Evolutionary conservation across 768 basidiomycete genomes (phyloP).

Genomic region (Inosperma sp.): DNA sequence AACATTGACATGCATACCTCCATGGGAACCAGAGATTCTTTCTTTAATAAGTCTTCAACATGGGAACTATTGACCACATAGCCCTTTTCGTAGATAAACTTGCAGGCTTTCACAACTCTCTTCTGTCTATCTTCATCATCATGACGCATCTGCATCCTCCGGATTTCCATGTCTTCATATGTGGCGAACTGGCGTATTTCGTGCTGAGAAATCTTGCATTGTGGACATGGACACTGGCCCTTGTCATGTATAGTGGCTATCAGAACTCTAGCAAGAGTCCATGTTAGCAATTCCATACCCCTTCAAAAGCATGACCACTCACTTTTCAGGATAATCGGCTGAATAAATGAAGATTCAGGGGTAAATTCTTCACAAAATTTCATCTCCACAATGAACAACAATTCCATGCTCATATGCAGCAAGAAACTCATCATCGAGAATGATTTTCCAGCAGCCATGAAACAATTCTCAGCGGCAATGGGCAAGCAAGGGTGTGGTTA

Average conservation of each 20-base stretch:
- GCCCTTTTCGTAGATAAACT: constrained; percentile 8
- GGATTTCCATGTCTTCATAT: not conserved
- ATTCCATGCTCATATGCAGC: constrained; percentile 26
- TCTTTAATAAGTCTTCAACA: constrained; percentile 12
- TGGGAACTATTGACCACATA: constrained; percentile 10
- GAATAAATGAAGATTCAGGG: constrained; percentile 27
- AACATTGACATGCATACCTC: too few species aligned
- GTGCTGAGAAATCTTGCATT: constrained; percentile 2
- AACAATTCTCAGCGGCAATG: constrained; percentile 14
- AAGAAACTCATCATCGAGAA: constrained; percentile 28
- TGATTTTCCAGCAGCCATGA: not conserved
- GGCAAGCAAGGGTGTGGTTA: constrained; percentile 3
- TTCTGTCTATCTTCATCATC: constrained; percentile 4
- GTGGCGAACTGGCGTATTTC: not conserved
- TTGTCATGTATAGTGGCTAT: constrained; percentile 8
- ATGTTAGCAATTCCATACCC: not conserved
- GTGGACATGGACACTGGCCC: constrained; percentile 8
- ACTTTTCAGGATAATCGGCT: too few species aligned
- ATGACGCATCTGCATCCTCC: not conserved
- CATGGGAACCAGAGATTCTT: constrained; percentile 11
- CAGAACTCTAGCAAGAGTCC: not conserved
- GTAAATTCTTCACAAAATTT: constrained; percentile 22
- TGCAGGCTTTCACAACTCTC: constrained; percentile 5
- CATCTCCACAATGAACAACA: constrained; percentile 25
- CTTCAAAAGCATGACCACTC: not conserved